A percentile compares a stretch with the other conserved stretches of the same genome.
Conservation (phyloP, 2,329 filamentous ascomycete species). For the Xylaria sp. region DNA sequence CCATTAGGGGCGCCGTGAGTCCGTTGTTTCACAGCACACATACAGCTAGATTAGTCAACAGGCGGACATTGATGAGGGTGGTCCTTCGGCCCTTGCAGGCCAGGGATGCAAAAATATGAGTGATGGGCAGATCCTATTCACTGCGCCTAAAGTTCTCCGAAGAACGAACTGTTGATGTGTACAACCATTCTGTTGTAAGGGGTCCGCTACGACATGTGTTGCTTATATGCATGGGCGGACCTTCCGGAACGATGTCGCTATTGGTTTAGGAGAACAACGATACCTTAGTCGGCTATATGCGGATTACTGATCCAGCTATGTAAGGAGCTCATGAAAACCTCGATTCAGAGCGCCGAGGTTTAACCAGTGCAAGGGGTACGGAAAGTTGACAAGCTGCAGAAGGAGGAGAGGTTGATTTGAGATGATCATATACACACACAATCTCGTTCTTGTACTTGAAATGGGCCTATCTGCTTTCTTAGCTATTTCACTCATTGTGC, state of each 20-base stretch:
- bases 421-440: not conserved
- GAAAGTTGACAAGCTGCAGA: constrained; percentile 11
- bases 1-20: constrained; percentile 33
- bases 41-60: constrained; percentile 31
- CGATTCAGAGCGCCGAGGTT: constrained; percentile 32
- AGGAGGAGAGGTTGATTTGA: not conserved
- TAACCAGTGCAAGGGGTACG: constrained; percentile 27
- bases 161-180: not conserved
- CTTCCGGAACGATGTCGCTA: not conserved
- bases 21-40: constrained; percentile 28
- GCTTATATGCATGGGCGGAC: too few relatives aligned
- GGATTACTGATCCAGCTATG: constrained; percentile 13
- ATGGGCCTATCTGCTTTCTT: not conserved
- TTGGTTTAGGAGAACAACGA: constrained; percentile 10
- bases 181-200: too few relatives aligned
- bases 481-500: not conserved
- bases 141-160: constrained; percentile 33
- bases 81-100: constrained; percentile 27
- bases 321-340: constrained; percentile 39
- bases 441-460: constrained; percentile 6
- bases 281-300: not conserved
- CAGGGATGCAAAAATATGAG: constrained; percentile 33
- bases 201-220: not conserved
- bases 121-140: constrained; percentile 27
- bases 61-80: not conserved